phyloP scores from a whole-genome alignment of 2,329 filamentous ascomycete genomes.

The Clarireedia sp. region DNA sequence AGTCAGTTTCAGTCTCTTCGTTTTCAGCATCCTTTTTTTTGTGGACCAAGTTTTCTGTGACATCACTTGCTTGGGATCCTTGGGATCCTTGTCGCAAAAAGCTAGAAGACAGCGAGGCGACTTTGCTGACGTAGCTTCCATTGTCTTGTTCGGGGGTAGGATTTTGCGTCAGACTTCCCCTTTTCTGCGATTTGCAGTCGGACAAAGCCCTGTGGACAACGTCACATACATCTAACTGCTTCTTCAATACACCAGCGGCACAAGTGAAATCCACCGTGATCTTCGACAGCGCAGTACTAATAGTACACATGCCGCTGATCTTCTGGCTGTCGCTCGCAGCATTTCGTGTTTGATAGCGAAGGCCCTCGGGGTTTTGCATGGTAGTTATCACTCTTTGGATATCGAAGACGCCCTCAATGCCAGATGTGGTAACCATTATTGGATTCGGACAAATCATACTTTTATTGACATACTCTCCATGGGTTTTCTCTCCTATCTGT shows the following conservation, averaged over 20 bases:
- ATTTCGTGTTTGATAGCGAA: slow-evolving; percentile 23
- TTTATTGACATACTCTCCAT: slow-evolving; percentile 1
- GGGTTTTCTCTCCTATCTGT: slow-evolving; percentile 4
- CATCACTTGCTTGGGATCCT: not conserved
- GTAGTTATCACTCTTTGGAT: slow-evolving; percentile 27
- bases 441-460: slow-evolving; percentile 30
- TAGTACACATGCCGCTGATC: slow-evolving; percentile 28
- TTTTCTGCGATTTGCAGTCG: slow-evolving; percentile 1
- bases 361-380: slow-evolving; percentile 22
- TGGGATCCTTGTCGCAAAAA: slow-evolving; percentile 6
- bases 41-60: slow-evolving; percentile 3
- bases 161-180: not conserved
- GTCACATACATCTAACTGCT: slow-evolving; percentile 28
- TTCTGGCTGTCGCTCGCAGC: slow-evolving; percentile 23
- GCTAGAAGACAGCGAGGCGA: slow-evolving; percentile 3
- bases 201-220: slow-evolving; percentile 24
- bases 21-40: slow-evolving; percentile 7
- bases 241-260: slow-evolving; percentile 22
- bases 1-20: not conserved
- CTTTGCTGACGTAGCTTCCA: slow-evolving; percentile 1
- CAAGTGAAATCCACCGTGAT: slow-evolving; percentile 28
- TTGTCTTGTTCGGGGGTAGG: slow-evolving; percentile 3
- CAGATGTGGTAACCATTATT: slow-evolving; percentile 27
- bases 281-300: slow-evolving; percentile 28
- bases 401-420: slow-evolving; percentile 28